Evolutionary conservation across 768 basidiomycete species (phyloP), one percentile per base, ranked within the genome.

Genomic region (Mycena rebaudengoi): DNA sequence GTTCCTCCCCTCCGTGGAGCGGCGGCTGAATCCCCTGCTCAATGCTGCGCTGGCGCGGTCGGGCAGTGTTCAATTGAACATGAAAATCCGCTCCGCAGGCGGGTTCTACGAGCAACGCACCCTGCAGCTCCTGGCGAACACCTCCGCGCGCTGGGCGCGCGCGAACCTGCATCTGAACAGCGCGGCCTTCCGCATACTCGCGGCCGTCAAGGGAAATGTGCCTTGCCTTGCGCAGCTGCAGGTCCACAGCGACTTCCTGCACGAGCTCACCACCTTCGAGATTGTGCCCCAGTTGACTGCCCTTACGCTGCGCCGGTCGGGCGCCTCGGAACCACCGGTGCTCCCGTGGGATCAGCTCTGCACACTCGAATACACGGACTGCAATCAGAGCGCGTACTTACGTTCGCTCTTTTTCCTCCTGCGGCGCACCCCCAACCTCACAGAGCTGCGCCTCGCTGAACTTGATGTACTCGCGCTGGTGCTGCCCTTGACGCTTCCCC

Each of bases 311-410:
- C 41, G 52, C 8, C 11, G 44, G 3, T 54, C 43, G 1, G 52
- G 51, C 1, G 43, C 51, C 8, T 12, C 21, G 3, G 2, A 40
- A 11, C 60, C 60, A 16, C 60, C 52, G 2, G 14, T 3, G n/a
- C 44, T 62, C 10, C 60, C 60, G 14, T 62, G 60, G 60, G 37
- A 23, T 3, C 51, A 62, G 35, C 41, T 62, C 13, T 33, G 25
- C n/a, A 37, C 16, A 8, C 45, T 62, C 18, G 55, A 62, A 23
- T 62, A 54, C 49, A 44, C 45, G 18, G 30, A 25, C 26, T 32
- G 51, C 13, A 48, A 26, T 16, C n/a, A n/a, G n/a, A 32, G 43
- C 18, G 30, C 29, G 6, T 32, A 48, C n/a, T 26, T 62, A 14
- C 6, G 41, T 12, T 43, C 51, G 0, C 54, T 62, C 44, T 21